phyloP scores from a whole-genome alignment of 306 rosid species.

The Sicyos edulis region DNA sequence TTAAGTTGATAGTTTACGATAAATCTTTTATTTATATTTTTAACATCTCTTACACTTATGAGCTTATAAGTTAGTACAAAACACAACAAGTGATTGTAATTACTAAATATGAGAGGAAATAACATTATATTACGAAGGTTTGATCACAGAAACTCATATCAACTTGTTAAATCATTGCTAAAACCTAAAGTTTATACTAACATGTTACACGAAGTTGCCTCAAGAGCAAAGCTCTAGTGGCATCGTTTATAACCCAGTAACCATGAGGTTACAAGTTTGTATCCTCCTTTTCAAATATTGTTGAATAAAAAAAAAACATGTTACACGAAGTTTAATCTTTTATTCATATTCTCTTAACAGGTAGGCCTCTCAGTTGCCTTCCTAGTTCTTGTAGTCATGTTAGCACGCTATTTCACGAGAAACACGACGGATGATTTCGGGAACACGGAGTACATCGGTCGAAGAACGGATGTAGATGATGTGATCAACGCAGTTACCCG shows the following conservation, averaged over 20 bases:
- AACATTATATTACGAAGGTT: neutral
- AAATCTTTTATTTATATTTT: neutral
- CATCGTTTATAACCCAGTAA: too few species aligned
- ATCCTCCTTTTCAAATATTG: too few species aligned
- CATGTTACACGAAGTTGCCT: neutral
- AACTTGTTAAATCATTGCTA: neutral
- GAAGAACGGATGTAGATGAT: constrained; percentile 32
- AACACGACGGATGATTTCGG: constrained; percentile 47
- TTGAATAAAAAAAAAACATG: too few species aligned
- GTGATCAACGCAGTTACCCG: constrained; percentile 45
- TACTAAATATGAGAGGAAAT: neutral
- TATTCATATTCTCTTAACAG: neutral
- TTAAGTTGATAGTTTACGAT: neutral
- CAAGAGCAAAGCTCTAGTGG: too few species aligned
- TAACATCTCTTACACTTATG: too few species aligned
- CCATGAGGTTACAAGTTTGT: too few species aligned
- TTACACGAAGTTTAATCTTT: neutral
- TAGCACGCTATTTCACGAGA: constrained; percentile 70
- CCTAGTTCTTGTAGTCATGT: constrained; percentile 62
- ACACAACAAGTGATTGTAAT: too few species aligned
- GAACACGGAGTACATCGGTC: constrained; percentile 36
- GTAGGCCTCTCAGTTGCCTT: constrained; percentile 77
- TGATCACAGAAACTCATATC: neutral
- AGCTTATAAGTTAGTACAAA: too few species aligned
- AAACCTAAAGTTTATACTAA: neutral